Evolutionary conservation across 164 flowering plant genomes (phyloP), one percentile per base, ranked within the genome.

Genomic region (Santalum album): DNA sequence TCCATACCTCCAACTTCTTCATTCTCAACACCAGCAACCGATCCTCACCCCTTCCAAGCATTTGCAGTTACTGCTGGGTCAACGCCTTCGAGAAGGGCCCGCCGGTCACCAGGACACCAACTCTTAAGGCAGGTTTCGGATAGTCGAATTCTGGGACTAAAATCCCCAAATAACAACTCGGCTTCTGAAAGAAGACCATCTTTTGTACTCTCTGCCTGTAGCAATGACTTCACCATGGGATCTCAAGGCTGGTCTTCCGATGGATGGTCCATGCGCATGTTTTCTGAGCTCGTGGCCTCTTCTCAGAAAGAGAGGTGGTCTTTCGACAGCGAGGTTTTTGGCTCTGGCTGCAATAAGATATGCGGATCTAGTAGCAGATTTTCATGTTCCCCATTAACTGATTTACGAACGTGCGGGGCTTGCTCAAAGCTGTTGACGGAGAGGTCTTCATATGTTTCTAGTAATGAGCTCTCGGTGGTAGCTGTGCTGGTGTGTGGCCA

Each of bases 401-500:
- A 87, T 63, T 35, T 72, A 40, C 89, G 69, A 56, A 54, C 77
- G 14, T 90, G 98, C 65, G 88, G 81, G 24, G 66, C 76, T 21
- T 90, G 98, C 69, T 74, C 86, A 7, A 82, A 79, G 75, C 76
- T 72, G 51, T 63, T 87, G 49, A 57, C 78, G 3, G 94, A 81
- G 68, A 81, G 70, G 64, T 78, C 89, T 59, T 73, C 71, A 12
- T 80, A 71, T n/a, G 46, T 76, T 45, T 63, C 72, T 6, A 51
- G 54, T 47, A 72, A 62, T 53, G 94, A 86, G 39, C 67, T 82
- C 23, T 62, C 86, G 12, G 82, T 84, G 40, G 80, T 72, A 67
- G 75, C 90, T 53, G 90, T 90, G 53, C 68, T 90, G 65, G 73
- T 77, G 5, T 90, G 98, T 56, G 98, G 95, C n/a, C 98, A 90